Base-by-base conservation (phyloP, 129 eudicot species). In the Tanacetum coccineum region DNA sequence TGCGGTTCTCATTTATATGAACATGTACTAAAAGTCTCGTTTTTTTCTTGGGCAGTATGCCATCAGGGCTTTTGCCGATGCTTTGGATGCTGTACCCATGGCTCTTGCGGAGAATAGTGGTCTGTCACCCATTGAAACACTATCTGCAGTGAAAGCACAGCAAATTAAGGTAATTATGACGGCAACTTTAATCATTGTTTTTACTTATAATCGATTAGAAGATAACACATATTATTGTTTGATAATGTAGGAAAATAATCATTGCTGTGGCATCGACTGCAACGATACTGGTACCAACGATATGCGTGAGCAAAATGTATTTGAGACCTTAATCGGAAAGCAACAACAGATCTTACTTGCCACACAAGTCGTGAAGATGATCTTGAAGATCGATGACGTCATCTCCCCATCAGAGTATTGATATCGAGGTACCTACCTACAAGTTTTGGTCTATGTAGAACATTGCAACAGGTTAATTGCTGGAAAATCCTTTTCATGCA, bases 101-200 rank as follows among this genome's bases (percentile, higher is more conserved):
- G 99, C 99, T 19, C 93, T 94, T 45, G 99, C 99, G 15, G 99
- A 94, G 70, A 94, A 94, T 58, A 94, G 99, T 61, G 99, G 99
- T 49, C 88, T 94, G 71, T 92, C 85, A 57, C 95, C 95, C 54
- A 94, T 94, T 50, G 99, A 89, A 75, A 94, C 99, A 64, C 55
- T 94, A 53, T 82, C 97, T 55, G 99, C 95, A 6, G 97, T 94
- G 15, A 94, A 87, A 78, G 79, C 88, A 20, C 99, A 94, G 76
- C 99, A 94, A 75, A 87, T 89, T 22, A 22, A 22, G 25, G 25
- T 22, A 22, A 22, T 22, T 22, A 0, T 22, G 25, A 0, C 25
- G 2, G 25, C 2, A 22, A 22, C 2, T 22, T 22, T 22, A 22
- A 22, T 22, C 25, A 22, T 22, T 22, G 25, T 22, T 22, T 22